Base-by-base conservation (phyloP, 2,329 filamentous ascomycete genomes). In the Penicillium oxalicum region DNA sequence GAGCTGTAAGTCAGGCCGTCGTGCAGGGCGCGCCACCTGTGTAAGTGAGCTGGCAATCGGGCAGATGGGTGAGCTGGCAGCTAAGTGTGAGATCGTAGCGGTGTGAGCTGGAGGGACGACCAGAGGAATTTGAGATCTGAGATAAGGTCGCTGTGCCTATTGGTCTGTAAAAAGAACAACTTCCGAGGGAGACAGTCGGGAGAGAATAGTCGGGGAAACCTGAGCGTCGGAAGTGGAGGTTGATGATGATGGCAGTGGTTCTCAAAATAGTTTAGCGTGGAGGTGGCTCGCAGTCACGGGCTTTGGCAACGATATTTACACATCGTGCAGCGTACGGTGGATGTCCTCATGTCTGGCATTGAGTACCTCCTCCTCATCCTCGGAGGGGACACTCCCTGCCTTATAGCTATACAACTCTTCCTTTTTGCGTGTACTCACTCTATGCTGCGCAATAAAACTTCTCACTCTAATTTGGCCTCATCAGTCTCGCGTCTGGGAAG, bases 241-340 rank as follows among this genome's bases (percentile, higher is more conserved):
- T 49, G 52, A 54, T 59, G 57, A 61, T 61, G 58, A 60, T 58
- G 56, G 55, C 37, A 52, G 53, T 51, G 50, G 28, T 40, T 18
- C 63, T 52, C 4, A 40, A 56, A 48, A 6, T 8, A 54, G 63
- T 36, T 56, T 67, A 67, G 65, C 55, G 57, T 42, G 32, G 45
- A 47, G 27, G n/a, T 37, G 45, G 35, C 26, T 26, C 42, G 25
- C 48, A 58, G 60, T 67, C 65, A 67, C 63, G 62, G 64, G 59
- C 50, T 47, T 13, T 34, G 32, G 27, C 11, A 38, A 44, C 13
- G 42, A 11, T 8, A 24, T n/a, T 9, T 12, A 34, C 34, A 27
- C 4, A 35, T 18, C 18, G 18, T 18, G 18, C 18, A 18, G 18
- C 18, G 18, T 18, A 18, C 18, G 18, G 18, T 18, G 18, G 18